A percentile compares a stretch with the other conserved stretches of the same genome.
Conservation (phyloP, 257 asterid genomes). For the Thymus quinquecostatus region DNA sequence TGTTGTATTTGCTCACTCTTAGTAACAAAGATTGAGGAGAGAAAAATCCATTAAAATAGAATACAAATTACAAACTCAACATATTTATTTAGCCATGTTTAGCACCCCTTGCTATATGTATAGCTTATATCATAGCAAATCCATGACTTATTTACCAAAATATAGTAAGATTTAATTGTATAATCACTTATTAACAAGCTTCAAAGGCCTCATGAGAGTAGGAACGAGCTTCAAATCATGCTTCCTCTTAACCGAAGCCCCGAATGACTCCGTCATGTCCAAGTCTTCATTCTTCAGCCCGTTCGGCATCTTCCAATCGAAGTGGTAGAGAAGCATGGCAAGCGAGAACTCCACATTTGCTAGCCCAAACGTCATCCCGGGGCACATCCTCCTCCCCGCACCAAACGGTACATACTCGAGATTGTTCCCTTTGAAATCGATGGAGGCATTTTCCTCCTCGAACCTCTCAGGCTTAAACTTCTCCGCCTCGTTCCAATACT, state of each 20-base stretch:
- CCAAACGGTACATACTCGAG: slow-evolving; percentile 16
- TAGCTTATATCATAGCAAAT: too few relatives aligned
- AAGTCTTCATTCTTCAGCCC: slow-evolving; percentile 22
- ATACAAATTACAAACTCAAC: too few relatives aligned
- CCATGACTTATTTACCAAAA: too few relatives aligned
- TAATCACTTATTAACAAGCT: neutral
- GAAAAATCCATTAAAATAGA: too few relatives aligned
- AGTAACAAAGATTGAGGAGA: too few relatives aligned
- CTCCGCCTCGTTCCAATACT: slow-evolving; percentile 8
- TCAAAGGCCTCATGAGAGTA: slow-evolving; percentile 5
- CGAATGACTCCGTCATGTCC: slow-evolving; percentile 41
- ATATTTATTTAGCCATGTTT: too few relatives aligned
- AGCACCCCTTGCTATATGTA: too few relatives aligned
- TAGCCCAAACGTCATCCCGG: neutral
- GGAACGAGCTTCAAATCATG: slow-evolving; percentile 32
- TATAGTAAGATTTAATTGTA: too few relatives aligned
- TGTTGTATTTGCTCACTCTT: too few relatives aligned
- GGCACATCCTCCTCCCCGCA: slow-evolving; percentile 16
- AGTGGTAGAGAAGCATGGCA: slow-evolving; percentile 32
- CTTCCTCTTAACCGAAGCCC: slow-evolving; percentile 26
- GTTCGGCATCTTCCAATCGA: slow-evolving; percentile 39
- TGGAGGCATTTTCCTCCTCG: neutral
- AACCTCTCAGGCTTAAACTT: slow-evolving; percentile 23
- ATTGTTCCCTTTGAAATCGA: slow-evolving; percentile 12
- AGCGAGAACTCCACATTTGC: neutral